Percentiles rank a stretch among this genome's conserved stretches.
phyloP scores from a whole-genome alignment of 257 asterid species.

The Solanum sejunctum region DNA sequence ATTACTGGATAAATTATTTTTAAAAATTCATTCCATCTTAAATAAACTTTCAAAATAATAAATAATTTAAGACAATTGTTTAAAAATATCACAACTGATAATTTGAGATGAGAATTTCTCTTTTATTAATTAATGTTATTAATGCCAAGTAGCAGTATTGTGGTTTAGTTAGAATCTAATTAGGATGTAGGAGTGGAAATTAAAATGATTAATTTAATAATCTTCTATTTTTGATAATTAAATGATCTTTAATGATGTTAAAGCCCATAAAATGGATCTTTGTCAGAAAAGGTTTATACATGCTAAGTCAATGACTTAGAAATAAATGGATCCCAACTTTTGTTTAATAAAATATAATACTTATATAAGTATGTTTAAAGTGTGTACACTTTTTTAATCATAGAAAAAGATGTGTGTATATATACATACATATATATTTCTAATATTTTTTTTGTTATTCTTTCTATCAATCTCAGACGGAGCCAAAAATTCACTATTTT shows the following conservation, averaged over 20 bases:
- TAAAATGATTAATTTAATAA: background rate
- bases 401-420: background rate
- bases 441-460: too few relatives aligned
- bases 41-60: too few relatives aligned
- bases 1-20: too few relatives aligned
- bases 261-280: constrained; percentile 1
- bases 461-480: too few relatives aligned
- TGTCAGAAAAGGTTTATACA: background rate
- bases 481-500: too few relatives aligned
- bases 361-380: background rate
- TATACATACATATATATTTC: background rate
- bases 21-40: too few relatives aligned
- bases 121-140: background rate
- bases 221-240: background rate
- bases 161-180: background rate
- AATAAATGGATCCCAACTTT: background rate
- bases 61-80: background rate
- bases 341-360: background rate
- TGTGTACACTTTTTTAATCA: background rate
- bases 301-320: background rate
- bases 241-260: background rate
- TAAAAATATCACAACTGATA: background rate
- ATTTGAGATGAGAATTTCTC: background rate
- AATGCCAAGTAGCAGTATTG: background rate
- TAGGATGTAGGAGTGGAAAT: background rate